Percentiles rank a stretch among this genome's conserved stretches.
Evolutionary conservation across 352 stramenopile species (phyloP).

Genomic region (Phytophthora litchii): DNA sequence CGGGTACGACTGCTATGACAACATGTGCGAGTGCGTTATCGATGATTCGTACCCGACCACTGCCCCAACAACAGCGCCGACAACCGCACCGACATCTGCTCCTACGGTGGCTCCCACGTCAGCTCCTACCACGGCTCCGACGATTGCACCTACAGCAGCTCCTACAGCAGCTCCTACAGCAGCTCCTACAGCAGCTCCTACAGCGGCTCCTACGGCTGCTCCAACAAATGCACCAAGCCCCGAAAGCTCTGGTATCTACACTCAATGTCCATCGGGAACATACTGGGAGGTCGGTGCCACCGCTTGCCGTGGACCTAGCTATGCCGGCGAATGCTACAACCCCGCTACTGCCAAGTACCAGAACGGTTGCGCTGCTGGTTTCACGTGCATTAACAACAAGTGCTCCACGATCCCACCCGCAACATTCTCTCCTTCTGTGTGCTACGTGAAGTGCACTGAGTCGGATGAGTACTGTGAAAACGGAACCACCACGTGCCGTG

Average conservation of each 20-base stretch:
- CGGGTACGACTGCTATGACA: constrained; percentile 36
- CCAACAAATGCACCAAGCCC: not conserved
- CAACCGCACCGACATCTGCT: not conserved
- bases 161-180: not conserved
- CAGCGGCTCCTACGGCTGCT: not conserved
- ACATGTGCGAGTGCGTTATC: constrained; percentile 35
- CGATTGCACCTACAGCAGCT: not conserved
- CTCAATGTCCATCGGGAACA: constrained; percentile 22
- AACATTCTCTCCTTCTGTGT: constrained; percentile 24
- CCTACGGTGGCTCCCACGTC: no score
- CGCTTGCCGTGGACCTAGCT: constrained; percentile 25
- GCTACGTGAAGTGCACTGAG: constrained; percentile 31
- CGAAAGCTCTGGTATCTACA: constrained; percentile 16
- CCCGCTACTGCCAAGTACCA: constrained; percentile 31
- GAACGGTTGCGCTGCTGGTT: constrained; percentile 35
- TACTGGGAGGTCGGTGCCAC: constrained; percentile 31
- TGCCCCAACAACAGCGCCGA: not conserved
- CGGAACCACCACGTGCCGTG: constrained; percentile 29
- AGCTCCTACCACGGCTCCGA: no score
- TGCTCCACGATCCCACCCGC: constrained; percentile 28
- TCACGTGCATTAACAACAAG: constrained; percentile 40
- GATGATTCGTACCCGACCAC: constrained; percentile 13
- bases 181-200: constrained; percentile 1
- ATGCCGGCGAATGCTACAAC: constrained; percentile 39
- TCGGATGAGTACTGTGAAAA: constrained; percentile 41